Base-by-base conservation (phyloP, 1,139 yeast genomes). In the Wickerhamomyces sp. region DNA sequence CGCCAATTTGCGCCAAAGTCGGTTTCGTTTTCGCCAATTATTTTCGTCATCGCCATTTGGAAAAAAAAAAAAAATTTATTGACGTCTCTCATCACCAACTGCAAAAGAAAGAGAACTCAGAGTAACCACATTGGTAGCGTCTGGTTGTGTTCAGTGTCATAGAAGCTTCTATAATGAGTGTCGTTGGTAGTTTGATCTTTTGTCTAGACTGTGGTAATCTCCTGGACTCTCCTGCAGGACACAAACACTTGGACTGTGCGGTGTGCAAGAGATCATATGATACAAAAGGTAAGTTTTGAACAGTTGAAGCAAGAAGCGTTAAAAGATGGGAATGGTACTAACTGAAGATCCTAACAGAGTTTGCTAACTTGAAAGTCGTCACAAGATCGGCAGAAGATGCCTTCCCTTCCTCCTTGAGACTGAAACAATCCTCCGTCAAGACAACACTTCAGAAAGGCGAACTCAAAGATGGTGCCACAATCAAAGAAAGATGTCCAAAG, bases 401-500 rank as follows among this genome's bases (percentile, higher is more conserved):
- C 1, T 91, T 91, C 62, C 97, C 97, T 16, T 88, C 96, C 9
- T 64, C 80, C 9, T 66, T 91, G 43, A 78, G 78, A 52, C 68
- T 86, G 51, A 87, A 88, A 55, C 73, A 86, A 49, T 88, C 96
- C 4, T 86, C 85, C 2, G 98, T 91, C 30, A 89, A 91, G 65
- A 88, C 97, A 0, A 62, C 80, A 1, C 70, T 89, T 53, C 78
- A 77, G 53, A 75, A 75, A 28, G 79, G 78, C 48, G 97, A 89
- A 49, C 63, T 86, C 34, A 94, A 83, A 41, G 96, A 87, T 43
- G 97, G 96, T 46, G 97, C 97, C 26, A 83, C 93, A 16, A 91
- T 91, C 58, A 84, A 88, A 60, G 99, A 91, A 60, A 88, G 84
- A 57, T 91, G 99, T 70, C 97, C 97, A 16, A 80, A 88, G 62